Evolutionary conservation across 2,329 filamentous ascomycete species (phyloP).

Genomic region (Monosporascus sp.): DNA sequence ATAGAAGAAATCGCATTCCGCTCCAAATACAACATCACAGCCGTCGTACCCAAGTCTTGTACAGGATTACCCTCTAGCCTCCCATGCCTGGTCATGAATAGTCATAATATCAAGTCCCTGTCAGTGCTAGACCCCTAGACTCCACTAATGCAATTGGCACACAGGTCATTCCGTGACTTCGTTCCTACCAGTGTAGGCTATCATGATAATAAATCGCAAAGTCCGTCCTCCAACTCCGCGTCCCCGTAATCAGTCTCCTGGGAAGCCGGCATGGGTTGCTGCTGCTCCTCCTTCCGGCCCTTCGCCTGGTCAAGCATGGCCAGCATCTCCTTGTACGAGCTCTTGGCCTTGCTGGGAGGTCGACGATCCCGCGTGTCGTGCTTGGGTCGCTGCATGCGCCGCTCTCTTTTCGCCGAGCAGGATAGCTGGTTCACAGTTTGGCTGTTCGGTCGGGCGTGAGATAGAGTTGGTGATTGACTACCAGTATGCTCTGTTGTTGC

Average conservation of each 20-base stretch:
- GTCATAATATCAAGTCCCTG: background rate
- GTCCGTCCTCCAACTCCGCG: constrained; percentile 12
- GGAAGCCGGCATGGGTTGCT: constrained; percentile 10
- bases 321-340: constrained; percentile 17
- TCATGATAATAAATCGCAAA: constrained; percentile 1
- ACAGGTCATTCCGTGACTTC: background rate
- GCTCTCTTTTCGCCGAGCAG: background rate
- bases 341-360: constrained; percentile 4
- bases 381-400: constrained; percentile 5
- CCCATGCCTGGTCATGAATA: too few relatives aligned
- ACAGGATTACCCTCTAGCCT: too few relatives aligned
- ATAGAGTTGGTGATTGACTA: background rate
- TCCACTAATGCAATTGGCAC: background rate
- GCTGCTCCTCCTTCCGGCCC: background rate
- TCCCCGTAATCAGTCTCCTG: constrained; percentile 28
- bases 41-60: too few relatives aligned
- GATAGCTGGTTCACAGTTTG: background rate
- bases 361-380: constrained; percentile 2
- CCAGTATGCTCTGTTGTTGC: background rate
- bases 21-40: too few relatives aligned
- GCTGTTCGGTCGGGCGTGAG: background rate
- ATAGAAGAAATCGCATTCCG: too few relatives aligned
- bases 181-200: background rate
- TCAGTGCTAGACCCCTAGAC: background rate
- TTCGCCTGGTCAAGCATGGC: constrained; percentile 4